phyloP scores from a whole-genome alignment of 2,329 filamentous ascomycete species.

The Cladosporium velox region DNA sequence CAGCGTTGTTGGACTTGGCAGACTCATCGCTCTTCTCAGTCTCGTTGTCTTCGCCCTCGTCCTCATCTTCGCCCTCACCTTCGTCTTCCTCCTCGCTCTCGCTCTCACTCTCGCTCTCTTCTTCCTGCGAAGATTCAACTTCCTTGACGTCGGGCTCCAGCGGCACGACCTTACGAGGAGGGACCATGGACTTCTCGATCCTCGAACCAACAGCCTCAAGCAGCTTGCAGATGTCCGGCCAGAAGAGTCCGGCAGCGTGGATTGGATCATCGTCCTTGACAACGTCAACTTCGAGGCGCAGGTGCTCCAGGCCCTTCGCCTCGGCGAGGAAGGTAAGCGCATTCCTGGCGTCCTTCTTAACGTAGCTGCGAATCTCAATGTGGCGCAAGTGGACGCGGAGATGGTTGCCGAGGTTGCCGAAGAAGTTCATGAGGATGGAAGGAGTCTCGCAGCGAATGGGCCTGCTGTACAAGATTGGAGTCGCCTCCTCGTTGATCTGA shows the following conservation, averaged over 20 bases:
- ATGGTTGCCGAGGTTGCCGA: conserved; percentile 30
- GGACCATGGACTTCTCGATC: conserved; percentile 13
- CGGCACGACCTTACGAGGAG: conserved; percentile 1
- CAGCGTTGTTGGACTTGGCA: not conserved
- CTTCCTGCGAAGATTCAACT: not conserved
- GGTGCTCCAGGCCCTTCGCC: conserved; percentile 30
- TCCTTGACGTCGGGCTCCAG: not conserved
- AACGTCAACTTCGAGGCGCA: conserved; percentile 37
- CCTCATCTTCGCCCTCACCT: not conserved
- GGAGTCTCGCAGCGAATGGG: conserved; percentile 38
- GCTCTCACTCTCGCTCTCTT: conserved; percentile 1
- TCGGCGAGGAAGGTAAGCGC: conserved; percentile 38
- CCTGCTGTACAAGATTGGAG: conserved; percentile 36
- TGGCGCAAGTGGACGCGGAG: conserved; percentile 28
- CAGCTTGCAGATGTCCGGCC: conserved; percentile 6
- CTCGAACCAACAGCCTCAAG: conserved; percentile 12
- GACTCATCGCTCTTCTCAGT: not conserved
- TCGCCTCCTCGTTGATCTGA: conserved; percentile 35
- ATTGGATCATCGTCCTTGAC: conserved; percentile 32
- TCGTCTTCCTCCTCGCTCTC: not conserved
- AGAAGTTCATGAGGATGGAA: conserved; percentile 36
- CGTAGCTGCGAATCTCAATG: conserved; percentile 36
- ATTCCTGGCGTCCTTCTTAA: conserved; percentile 34
- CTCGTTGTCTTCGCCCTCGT: not conserved
- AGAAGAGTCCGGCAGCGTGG: conserved; percentile 39